phyloP scores from a whole-genome alignment of 164 flowering plant genomes.

The Aristolochia contorta region DNA sequence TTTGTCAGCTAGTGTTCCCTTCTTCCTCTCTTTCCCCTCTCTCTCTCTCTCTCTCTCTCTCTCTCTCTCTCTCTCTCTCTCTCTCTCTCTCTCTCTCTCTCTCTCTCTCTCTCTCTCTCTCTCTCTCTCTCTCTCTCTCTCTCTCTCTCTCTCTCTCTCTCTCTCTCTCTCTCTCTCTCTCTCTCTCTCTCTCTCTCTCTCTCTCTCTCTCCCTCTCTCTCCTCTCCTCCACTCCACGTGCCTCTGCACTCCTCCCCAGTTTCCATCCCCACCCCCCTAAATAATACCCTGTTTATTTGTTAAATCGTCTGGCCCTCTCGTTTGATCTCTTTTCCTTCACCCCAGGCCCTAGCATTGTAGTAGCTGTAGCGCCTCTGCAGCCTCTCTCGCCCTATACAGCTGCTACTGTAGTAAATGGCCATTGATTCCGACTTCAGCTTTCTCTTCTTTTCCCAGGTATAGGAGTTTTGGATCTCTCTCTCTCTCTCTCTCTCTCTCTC shows the following conservation, averaged over 20 bases:
- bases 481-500: too few species aligned
- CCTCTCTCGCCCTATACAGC: too few species aligned
- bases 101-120: background rate
- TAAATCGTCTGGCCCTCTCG: background rate
- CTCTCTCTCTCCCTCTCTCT: background rate
- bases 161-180: slow-evolving; percentile 1
- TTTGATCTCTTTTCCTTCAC: background rate
- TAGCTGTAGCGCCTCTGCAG: too few species aligned
- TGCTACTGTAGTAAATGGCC: too few species aligned
- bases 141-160: background rate
- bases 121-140: too few species aligned
- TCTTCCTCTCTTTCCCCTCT: too few species aligned
- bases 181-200: background rate
- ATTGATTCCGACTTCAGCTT: too few species aligned
- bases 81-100: too few species aligned
- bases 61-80: slow-evolving; percentile 4
- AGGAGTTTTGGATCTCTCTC: too few species aligned
- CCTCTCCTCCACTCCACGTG: slow-evolving; percentile 7
- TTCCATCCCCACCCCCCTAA: background rate
- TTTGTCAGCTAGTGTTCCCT: background rate
- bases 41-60: background rate
- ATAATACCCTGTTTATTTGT: background rate
- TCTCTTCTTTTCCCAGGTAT: too few species aligned
- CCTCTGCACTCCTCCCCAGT: slow-evolving; percentile 6
- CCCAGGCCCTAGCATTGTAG: background rate